phyloP scores from a whole-genome alignment of 2,329 filamentous ascomycete species.

The Eurotiales sp. region DNA sequence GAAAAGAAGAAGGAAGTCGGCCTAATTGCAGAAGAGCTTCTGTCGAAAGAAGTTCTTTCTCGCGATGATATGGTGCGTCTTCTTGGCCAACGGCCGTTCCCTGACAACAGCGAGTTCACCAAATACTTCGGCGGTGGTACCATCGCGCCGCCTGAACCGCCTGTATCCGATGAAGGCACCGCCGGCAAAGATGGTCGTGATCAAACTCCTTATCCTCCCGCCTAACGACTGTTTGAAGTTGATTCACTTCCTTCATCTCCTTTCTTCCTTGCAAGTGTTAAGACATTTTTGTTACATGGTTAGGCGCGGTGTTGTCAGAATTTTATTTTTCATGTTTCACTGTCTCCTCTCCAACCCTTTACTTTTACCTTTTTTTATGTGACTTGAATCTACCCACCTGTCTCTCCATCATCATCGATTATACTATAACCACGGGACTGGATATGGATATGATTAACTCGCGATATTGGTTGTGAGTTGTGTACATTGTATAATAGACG shows the following conservation, averaged over 20 bases:
- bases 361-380: background rate
- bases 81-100: conserved; percentile 77
- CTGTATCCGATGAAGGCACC: conserved; percentile 40
- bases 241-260: background rate
- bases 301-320: background rate
- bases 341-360: background rate
- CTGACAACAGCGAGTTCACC: conserved; percentile 81
- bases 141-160: conserved; percentile 49
- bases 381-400: background rate
- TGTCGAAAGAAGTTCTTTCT: conserved; percentile 85
- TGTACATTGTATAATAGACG: background rate
- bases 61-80: conserved; percentile 90
- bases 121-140: conserved; percentile 74
- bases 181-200: conserved; percentile 37
- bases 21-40: conserved; percentile 85
- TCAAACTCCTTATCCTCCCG: conserved; percentile 26
- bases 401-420: background rate
- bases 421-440: background rate
- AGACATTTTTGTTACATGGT: background rate
- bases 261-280: background rate
- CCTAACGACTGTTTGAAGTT: background rate
- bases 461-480: background rate
- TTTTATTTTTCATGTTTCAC: background rate
- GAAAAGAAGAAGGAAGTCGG: conserved; percentile 87
- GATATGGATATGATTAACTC: background rate